phyloP scores from a whole-genome alignment of 2,329 filamentous ascomycete genomes.

The Aspergillus candidus region DNA sequence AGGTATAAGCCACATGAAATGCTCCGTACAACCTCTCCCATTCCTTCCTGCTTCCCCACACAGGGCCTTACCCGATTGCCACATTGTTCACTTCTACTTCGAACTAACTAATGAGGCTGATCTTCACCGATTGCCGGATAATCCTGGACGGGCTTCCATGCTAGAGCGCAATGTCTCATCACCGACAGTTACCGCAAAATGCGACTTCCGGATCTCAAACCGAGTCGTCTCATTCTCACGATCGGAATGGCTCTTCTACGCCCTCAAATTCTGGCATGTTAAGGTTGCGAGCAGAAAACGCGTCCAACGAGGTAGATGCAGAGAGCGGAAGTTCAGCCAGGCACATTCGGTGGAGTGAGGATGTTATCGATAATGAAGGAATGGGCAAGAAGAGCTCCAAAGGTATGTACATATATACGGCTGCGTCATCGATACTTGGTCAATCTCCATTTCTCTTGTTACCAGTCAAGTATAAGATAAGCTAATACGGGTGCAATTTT shows the following conservation, averaged over 20 bases:
- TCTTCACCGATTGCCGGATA: too few relatives aligned
- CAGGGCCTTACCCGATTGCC: too few relatives aligned
- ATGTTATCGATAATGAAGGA: conserved; percentile 91
- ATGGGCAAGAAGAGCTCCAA: conserved; percentile 92
- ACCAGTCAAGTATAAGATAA: background rate
- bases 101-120: too few relatives aligned
- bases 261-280: conserved; percentile 25
- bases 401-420: conserved; percentile 49
- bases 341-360: conserved; percentile 84
- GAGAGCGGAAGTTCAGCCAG: conserved; percentile 39
- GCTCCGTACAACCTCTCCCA: too few relatives aligned
- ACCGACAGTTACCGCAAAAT: conserved; percentile 25
- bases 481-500: background rate
- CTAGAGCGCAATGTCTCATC: too few relatives aligned
- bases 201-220: conserved; percentile 20
- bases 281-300: conserved; percentile 25
- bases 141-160: too few relatives aligned
- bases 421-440: background rate
- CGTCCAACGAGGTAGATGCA: conserved; percentile 2
- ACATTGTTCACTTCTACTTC: too few relatives aligned
- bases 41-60: too few relatives aligned
- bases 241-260: conserved; percentile 14
- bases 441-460: background rate
- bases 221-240: conserved; percentile 20
- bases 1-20: too few relatives aligned